phyloP scores from a whole-genome alignment of 2,329 filamentous ascomycete species.

The Cladosporium sp. region DNA sequence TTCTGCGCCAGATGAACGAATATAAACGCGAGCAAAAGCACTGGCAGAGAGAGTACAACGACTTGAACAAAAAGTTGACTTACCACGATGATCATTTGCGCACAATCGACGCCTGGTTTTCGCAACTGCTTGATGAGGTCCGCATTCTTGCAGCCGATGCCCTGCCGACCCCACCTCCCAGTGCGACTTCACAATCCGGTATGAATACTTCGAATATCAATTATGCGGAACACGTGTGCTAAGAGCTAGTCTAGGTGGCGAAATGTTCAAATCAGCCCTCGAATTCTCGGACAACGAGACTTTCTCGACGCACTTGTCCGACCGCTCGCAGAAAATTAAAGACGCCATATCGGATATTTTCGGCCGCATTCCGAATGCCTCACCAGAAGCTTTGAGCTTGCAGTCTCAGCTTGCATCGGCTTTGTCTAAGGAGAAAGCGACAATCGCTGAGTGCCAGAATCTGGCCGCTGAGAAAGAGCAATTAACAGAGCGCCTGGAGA shows the following conservation, averaged over 20 bases:
- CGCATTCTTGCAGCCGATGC: conserved; percentile 38
- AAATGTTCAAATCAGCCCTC: conserved; percentile 46
- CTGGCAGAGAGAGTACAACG: conserved; percentile 73
- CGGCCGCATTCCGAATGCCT: conserved; percentile 42
- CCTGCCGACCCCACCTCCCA: conserved; percentile 27
- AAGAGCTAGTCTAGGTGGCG: conserved; percentile 29
- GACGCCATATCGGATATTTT: conserved; percentile 68
- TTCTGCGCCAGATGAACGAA: conserved; percentile 95
- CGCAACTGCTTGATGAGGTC: conserved; percentile 60
- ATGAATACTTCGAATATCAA: conserved; percentile 20
- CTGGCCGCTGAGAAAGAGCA: conserved; percentile 75
- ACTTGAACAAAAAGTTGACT: conserved; percentile 69
- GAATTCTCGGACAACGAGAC: conserved; percentile 51
- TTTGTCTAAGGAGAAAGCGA: conserved; percentile 76
- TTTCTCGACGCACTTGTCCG: conserved; percentile 76
- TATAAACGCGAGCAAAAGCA: conserved; percentile 87
- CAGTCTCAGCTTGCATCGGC: conserved; percentile 71
- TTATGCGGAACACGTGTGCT: conserved; percentile 26
- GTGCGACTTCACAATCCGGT: conserved; percentile 27
- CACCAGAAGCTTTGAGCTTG: conserved; percentile 66
- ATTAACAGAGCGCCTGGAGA: conserved; percentile 79
- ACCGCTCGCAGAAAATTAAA: conserved; percentile 71
- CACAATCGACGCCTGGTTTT: conserved; percentile 87
- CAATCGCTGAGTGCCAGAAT: conserved; percentile 69
- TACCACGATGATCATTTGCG: conserved; percentile 92